Conservation (phyloP, 1,284 basidiomycete genomes). For the Calocybe gambosa region DNA sequence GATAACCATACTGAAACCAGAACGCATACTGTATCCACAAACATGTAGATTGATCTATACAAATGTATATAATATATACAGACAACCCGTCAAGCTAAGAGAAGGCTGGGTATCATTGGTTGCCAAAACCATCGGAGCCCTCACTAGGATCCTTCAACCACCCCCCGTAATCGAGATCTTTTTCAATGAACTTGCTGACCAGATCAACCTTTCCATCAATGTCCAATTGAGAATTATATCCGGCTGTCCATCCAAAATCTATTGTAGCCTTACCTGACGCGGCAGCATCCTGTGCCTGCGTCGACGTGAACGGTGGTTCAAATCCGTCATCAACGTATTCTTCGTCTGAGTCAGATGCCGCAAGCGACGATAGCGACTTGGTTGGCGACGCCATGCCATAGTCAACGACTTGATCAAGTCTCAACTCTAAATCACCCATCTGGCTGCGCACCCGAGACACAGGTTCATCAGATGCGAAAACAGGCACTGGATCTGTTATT, state of each 20-base stretch:
- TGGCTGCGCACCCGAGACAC: not conserved
- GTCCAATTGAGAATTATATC: slow-evolving; percentile 27
- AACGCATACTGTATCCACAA: not conserved
- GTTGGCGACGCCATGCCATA: slow-evolving; percentile 20
- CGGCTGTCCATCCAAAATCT: slow-evolving; percentile 16
- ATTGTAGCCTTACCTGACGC: slow-evolving; percentile 1
- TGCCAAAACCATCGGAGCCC: not conserved
- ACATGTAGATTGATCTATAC: not conserved
- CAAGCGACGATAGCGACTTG: slow-evolving; percentile 26
- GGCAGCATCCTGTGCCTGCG: slow-evolving; percentile 18
- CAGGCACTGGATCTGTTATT: not conserved
- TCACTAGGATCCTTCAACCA: slow-evolving; percentile 19
- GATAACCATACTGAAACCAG: not conserved
- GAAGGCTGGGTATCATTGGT: not conserved
- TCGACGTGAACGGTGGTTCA: slow-evolving; percentile 26
- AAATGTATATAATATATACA: not conserved
- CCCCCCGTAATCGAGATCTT: slow-evolving; percentile 24
- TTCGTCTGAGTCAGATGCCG: slow-evolving; percentile 21
- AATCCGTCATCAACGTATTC: slow-evolving; percentile 17
- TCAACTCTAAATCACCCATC: not conserved
- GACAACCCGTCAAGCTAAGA: not conserved
- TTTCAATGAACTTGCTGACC: slow-evolving; percentile 26
- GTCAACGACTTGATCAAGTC: not conserved
- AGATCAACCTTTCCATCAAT: slow-evolving; percentile 25
- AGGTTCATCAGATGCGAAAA: not conserved